Evolutionary conservation across 2,329 filamentous ascomycete species (phyloP).

Genomic region (Cytospora chrysosperma): DNA sequence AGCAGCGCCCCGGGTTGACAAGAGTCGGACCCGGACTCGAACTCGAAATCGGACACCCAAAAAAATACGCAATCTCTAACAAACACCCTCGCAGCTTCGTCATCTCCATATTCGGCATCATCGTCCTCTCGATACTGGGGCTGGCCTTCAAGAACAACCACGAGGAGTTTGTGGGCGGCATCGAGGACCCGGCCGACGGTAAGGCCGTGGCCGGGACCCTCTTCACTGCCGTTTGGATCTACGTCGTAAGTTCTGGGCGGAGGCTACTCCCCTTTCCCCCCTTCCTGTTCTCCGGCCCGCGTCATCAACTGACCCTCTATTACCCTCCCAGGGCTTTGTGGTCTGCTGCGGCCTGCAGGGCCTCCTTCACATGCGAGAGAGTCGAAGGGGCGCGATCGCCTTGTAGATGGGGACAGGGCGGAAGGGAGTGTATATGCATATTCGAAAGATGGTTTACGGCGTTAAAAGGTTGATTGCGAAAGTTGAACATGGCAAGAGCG

Average conservation of each 20-base stretch:
- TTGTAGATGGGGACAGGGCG: constrained; percentile 42
- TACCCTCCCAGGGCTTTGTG: constrained; percentile 68
- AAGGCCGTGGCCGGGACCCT: constrained; percentile 78
- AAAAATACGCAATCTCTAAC: no score
- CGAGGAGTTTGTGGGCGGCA: constrained; percentile 78
- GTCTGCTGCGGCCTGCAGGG: constrained; percentile 91
- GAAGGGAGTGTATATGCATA: background rate
- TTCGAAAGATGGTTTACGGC: constrained; percentile 21
- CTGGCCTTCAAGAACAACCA: constrained; percentile 76
- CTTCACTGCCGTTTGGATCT: constrained; percentile 85
- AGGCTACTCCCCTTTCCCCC: background rate
- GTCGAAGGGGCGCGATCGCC: constrained; percentile 78
- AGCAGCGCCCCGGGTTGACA: background rate
- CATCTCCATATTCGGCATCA: constrained; percentile 63
- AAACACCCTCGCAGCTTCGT: constrained; percentile 59
- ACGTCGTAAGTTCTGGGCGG: constrained; percentile 65
- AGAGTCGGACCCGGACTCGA: no score
- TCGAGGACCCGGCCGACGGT: constrained; percentile 70
- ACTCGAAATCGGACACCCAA: constrained; percentile 6
- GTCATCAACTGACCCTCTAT: background rate
- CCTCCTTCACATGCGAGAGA: constrained; percentile 79
- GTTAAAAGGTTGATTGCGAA: constrained; percentile 14
- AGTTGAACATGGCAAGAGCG: background rate
- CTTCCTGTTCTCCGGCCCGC: background rate
- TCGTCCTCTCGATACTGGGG: constrained; percentile 64